Percentiles rank a stretch among this genome's conserved stretches.
phyloP scores from a whole-genome alignment of 768 basidiomycete species.

The Suillus occidentalis region DNA sequence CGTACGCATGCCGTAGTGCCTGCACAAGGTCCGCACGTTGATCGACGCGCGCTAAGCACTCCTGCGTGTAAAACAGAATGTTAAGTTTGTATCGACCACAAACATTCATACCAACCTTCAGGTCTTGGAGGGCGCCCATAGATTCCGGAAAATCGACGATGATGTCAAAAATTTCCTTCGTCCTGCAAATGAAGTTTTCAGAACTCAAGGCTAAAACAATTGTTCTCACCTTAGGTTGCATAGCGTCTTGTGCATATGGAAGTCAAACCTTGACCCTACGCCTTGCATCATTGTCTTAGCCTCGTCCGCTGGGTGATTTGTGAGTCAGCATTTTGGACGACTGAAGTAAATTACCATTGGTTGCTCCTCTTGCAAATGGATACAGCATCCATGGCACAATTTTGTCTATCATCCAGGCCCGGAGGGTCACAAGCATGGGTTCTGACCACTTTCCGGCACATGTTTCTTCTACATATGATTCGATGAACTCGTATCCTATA shows the following conservation, averaged over 20 bases:
- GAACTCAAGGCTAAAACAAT: not conserved
- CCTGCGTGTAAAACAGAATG: slow-evolving; percentile 37
- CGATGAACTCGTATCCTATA: slow-evolving; percentile 86
- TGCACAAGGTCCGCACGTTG: slow-evolving; percentile 76
- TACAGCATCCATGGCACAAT: slow-evolving; percentile 85
- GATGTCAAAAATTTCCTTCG: slow-evolving; percentile 90
- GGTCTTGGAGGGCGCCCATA: slow-evolving; percentile 77
- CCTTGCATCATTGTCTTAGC: slow-evolving; percentile 71
- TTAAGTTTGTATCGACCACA: not conserved
- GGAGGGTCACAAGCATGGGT: slow-evolving; percentile 58
- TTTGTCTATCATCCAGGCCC: slow-evolving; percentile 76
- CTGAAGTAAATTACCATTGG: slow-evolving; percentile 40
- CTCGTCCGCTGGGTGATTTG: slow-evolving; percentile 60
- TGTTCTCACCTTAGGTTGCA: slow-evolving; percentile 74
- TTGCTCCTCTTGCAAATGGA: slow-evolving; percentile 71
- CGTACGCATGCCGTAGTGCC: slow-evolving; percentile 74
- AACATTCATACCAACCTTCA: slow-evolving; percentile 53
- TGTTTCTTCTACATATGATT: slow-evolving; percentile 62
- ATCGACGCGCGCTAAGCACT: slow-evolving; percentile 78
- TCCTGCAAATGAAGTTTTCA: slow-evolving; percentile 37
- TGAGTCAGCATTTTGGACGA: slow-evolving; percentile 10
- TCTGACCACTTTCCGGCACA: slow-evolving; percentile 72
- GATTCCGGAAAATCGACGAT: slow-evolving; percentile 95
- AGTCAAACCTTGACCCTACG: slow-evolving; percentile 83
- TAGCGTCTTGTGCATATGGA: slow-evolving; percentile 88